Base-by-base conservation (phyloP, 176 grass and related monocot genomes). In the Hsuehochloa calcarea region DNA sequence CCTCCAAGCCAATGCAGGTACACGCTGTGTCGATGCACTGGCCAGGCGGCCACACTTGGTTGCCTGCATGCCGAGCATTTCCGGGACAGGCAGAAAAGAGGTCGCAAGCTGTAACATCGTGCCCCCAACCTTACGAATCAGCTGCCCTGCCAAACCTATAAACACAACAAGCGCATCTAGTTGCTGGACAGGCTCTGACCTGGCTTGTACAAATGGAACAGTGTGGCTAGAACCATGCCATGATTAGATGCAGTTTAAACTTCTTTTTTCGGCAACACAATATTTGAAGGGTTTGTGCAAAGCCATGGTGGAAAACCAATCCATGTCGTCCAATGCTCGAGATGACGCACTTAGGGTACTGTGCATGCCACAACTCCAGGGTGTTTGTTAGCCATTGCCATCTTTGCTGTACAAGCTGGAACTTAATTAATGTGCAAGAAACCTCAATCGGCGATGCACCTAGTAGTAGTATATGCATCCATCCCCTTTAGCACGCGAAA, bases 81-180 rank as follows among this genome's bases (percentile, higher is more conserved):
- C 34, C 52, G 40, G 23, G 80, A 84, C 90, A 86, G 17, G 4
- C 46, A 14, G 4, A 26, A 46, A 82, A 90, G 76, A 19, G 41
- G 67, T 82, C 60, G 75, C 76, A 31, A 49, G 35, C 54, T 43
- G 83, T 90, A 55, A 82, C 78, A 65, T 87, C 87, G 22, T 89
- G 77, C 87, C 77, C 77, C 40, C 46, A 19, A 37, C 84, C 62
- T 61, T 86, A 70, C n/a, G 25, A 50, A 31, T 74, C 89, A 79
- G 15, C 40, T 20, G 68, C 74, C 29, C 81, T 27, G 45, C 58
- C 50, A 72, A 38, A 20, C 58, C 54, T 15, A 37, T 26, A 11
- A 60, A 25, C 56, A 60, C 56, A 12, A 16, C 17, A 12, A 71
- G 12, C 60, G 7, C 8, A 52, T 5, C 43, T 43, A 26, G 35